Evolutionary conservation across 345 rosid genomes (phyloP).

Genomic region (Salix exigua): DNA sequence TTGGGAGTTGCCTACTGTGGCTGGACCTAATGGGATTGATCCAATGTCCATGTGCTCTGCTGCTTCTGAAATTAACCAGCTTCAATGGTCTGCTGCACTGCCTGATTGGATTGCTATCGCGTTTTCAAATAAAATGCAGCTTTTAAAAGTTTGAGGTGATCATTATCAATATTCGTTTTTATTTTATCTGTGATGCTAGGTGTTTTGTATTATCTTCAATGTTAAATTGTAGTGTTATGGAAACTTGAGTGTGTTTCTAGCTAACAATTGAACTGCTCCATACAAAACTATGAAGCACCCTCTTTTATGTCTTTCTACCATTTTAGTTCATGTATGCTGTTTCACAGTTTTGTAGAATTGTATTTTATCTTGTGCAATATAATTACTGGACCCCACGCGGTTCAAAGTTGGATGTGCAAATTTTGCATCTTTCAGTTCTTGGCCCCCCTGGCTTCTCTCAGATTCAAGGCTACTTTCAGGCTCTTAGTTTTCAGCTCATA

Average conservation of each 20-base stretch:
- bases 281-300: background rate
- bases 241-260: background rate
- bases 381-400: background rate
- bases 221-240: background rate
- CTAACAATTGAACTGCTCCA: background rate
- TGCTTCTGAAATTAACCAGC: conserved; percentile 79
- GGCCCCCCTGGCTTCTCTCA: background rate
- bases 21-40: conserved; percentile 91
- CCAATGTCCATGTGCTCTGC: conserved; percentile 87
- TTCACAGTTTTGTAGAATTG: background rate
- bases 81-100: conserved; percentile 79
- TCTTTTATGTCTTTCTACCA: background rate
- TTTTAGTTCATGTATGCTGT: background rate
- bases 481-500: background rate
- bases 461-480: background rate
- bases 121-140: conserved; percentile 80
- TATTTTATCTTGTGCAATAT: background rate
- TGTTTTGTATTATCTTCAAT: background rate
- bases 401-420: background rate
- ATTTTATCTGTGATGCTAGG: background rate
- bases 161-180: background rate
- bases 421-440: background rate
- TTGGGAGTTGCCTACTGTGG: conserved; percentile 92
- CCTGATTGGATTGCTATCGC: conserved; percentile 96
- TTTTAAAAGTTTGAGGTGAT: conserved; percentile 70